Percentiles rank a stretch among this genome's conserved stretches.
These are phyloP conservation scores for Uronychia binucleata DNA, from an alignment of 73 alveolate species.

Conservation along the genomic window DNA sequence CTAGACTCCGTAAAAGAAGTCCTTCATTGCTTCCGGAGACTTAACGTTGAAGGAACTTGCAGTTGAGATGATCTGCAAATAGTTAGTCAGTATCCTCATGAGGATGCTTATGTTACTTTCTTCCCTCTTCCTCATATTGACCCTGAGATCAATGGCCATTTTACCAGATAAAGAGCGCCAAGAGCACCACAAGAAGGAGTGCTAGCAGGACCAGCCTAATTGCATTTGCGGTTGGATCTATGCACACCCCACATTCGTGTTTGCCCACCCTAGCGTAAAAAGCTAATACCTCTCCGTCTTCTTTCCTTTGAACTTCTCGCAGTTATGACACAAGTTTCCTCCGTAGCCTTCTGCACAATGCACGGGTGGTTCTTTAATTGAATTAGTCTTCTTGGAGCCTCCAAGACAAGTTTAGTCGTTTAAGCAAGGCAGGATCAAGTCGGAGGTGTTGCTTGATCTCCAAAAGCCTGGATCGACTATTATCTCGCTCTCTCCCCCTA, in stretches of 20 bases:
- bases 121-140: background rate
- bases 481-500: constrained; percentile 8
- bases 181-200: background rate
- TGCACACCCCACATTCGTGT: background rate
- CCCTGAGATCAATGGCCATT: background rate
- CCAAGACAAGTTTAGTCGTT: constrained; percentile 42
- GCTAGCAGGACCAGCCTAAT: background rate
- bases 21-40: background rate
- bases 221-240: background rate
- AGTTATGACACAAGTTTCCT: constrained; percentile 28
- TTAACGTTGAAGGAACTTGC: background rate
- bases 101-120: background rate
- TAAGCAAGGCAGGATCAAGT: constrained; percentile 29
- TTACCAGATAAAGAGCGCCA: background rate
- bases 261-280: background rate
- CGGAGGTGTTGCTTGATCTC: constrained; percentile 31
- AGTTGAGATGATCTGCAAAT: background rate
- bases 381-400: background rate
- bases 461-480: constrained; percentile 40
- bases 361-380: background rate
- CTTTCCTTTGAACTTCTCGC: background rate
- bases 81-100: background rate
- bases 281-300: background rate
- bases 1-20: background rate
- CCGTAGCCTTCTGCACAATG: constrained; percentile 12